A percentile compares a stretch with the other conserved stretches of the same genome.
phyloP scores from a whole-genome alignment of 768 basidiomycete species.

The Crassisporium funariophilum region DNA sequence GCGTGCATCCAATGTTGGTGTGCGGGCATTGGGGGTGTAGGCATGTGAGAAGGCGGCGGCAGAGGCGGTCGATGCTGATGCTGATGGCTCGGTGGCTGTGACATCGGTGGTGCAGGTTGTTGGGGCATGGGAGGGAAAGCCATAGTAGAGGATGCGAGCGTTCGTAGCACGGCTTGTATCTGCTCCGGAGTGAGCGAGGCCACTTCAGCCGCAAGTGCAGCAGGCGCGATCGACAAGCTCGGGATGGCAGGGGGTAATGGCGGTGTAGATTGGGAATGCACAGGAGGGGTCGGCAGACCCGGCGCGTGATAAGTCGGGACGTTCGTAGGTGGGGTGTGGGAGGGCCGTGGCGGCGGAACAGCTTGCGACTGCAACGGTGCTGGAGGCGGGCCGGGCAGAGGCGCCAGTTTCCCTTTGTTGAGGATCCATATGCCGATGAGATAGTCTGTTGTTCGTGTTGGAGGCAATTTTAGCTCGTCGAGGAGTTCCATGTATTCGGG shows the following conservation, averaged over 20 bases:
- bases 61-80: slow-evolving; percentile 17
- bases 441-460: slow-evolving; percentile 60
- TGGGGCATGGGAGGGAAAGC: slow-evolving; percentile 25
- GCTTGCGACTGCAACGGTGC: slow-evolving; percentile 9
- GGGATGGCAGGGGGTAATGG: slow-evolving; percentile 12
- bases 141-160: slow-evolving; percentile 44
- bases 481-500: slow-evolving; percentile 87
- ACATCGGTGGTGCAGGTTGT: slow-evolving; percentile 24
- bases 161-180: slow-evolving; percentile 65
- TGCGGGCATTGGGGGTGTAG: slow-evolving; percentile 26
- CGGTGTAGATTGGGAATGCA: slow-evolving; percentile 17
- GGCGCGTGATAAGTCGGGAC: neutral
- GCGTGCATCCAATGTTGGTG: slow-evolving; percentile 21
- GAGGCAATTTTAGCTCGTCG: slow-evolving; percentile 73
- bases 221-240: slow-evolving; percentile 40
- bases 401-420: slow-evolving; percentile 74
- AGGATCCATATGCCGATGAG: slow-evolving; percentile 87
- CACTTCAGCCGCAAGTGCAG: slow-evolving; percentile 68
- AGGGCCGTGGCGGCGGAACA: slow-evolving; percentile 1
- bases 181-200: slow-evolving; percentile 78
- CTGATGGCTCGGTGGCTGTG: slow-evolving; percentile 23
- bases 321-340: slow-evolving; percentile 7
- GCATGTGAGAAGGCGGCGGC: slow-evolving; percentile 23
- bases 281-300: slow-evolving; percentile 8
- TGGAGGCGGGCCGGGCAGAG: slow-evolving; percentile 2